These are phyloP conservation scores for Picea mariana DNA, from an alignment of 83 land plant species.

Conservation along the genomic window DNA sequence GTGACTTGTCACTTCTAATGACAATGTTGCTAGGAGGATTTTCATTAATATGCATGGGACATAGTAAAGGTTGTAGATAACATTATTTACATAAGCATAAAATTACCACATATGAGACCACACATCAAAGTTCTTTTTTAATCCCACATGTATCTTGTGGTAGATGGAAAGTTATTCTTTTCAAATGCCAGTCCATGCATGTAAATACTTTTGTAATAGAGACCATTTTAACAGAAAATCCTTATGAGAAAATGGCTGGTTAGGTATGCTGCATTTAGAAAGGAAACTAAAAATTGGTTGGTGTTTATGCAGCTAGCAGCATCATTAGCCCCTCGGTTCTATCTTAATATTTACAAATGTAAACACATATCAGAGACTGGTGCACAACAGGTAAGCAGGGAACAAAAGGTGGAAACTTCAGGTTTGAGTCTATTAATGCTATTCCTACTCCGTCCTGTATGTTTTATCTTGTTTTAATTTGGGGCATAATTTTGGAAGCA, in stretches of 20 bases:
- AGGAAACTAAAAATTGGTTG: neutral
- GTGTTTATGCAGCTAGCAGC: conserved; percentile 86
- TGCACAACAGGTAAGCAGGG: conserved; percentile 86
- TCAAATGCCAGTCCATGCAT: neutral
- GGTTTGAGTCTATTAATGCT: neutral
- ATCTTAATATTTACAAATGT: conserved; percentile 92
- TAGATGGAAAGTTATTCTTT: neutral
- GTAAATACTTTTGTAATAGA: neutral
- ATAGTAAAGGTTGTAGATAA: neutral
- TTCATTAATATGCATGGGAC: neutral
- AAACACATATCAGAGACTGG: conserved; percentile 98
- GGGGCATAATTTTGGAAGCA: neutral
- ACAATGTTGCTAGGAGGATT: neutral
- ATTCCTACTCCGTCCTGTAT: neutral
- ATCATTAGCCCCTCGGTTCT: conserved; percentile 95
- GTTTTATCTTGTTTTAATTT: neutral
- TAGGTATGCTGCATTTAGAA: neutral
- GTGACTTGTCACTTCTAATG: neutral
- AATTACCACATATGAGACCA: neutral
- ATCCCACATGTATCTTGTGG: neutral
- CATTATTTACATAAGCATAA: too few relatives aligned
- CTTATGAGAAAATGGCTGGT: neutral
- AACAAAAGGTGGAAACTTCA: neutral
- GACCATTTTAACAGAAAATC: neutral
- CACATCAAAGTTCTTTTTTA: neutral